These are phyloP conservation scores for Scutellaria barbata DNA, from an alignment of 257 asterid genomes.

Conservation along the genomic window DNA sequence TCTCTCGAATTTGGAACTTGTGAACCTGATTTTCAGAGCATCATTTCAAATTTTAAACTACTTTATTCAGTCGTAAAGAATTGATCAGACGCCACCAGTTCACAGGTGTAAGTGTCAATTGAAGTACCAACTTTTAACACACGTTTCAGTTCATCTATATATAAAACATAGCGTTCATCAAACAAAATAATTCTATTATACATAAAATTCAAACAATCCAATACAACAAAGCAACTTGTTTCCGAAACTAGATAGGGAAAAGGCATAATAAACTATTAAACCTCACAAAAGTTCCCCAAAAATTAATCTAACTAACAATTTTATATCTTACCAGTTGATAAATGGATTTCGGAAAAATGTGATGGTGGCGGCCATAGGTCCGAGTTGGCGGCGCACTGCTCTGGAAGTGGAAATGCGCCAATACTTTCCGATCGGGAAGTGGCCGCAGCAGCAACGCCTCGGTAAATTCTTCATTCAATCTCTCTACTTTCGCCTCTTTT, in stretches of 20 bases:
- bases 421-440: slow-evolving; percentile 88
- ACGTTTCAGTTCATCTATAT: neutral
- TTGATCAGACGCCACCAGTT: slow-evolving; percentile 17
- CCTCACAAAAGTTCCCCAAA: neutral
- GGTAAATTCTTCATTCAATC: slow-evolving; percentile 64
- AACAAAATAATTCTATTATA: slow-evolving; percentile 14
- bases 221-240: slow-evolving; percentile 4
- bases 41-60: neutral
- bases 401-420: slow-evolving; percentile 90
- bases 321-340: slow-evolving; percentile 73
- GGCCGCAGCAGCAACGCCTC: slow-evolving; percentile 93
- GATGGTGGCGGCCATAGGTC: slow-evolving; percentile 85
- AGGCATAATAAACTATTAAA: neutral
- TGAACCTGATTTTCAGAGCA: slow-evolving; percentile 64
- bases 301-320: slow-evolving; percentile 7
- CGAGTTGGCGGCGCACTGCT: slow-evolving; percentile 77
- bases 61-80: neutral
- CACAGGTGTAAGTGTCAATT: slow-evolving; percentile 12
- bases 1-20: slow-evolving; percentile 78
- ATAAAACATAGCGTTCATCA: slow-evolving; percentile 4
- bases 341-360: slow-evolving; percentile 91
- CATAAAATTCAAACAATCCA: slow-evolving; percentile 11
- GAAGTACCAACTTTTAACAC: neutral
- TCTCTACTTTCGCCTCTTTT: slow-evolving; percentile 36
- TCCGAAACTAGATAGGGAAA: neutral